A percentile compares a stretch with the other conserved stretches of the same genome.
Evolutionary conservation across 106 monocot species (phyloP).

Genomic region (Allium fistulosum): DNA sequence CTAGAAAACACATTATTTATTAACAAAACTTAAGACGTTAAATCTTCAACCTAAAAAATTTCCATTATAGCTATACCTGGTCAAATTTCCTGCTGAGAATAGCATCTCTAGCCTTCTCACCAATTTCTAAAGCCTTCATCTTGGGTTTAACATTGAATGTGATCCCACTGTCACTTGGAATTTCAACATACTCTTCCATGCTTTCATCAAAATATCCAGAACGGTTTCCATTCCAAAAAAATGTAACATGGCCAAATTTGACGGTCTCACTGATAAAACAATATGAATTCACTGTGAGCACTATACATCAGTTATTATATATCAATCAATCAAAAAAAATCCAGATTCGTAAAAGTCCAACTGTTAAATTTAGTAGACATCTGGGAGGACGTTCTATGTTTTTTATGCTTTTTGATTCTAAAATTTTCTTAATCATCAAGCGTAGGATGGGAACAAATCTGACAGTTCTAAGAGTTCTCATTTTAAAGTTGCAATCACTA

Average conservation of each 20-base stretch:
- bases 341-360: too few species aligned
- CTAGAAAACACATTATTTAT: not conserved
- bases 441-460: too few species aligned
- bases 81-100: constrained; percentile 77
- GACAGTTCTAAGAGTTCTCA: too few species aligned
- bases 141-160: constrained; percentile 83
- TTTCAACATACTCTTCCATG: constrained; percentile 84
- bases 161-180: constrained; percentile 86
- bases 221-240: constrained; percentile 96
- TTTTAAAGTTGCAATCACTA: too few species aligned
- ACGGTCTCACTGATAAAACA: constrained; percentile 11
- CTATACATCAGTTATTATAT: not conserved
- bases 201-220: constrained; percentile 70
- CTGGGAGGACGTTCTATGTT: too few species aligned
- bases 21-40: not conserved
- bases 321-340: too few species aligned
- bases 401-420: too few species aligned
- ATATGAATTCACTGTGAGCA: not conserved
- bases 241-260: constrained; percentile 94
- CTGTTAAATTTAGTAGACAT: too few species aligned
- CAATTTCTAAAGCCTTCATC: constrained; percentile 88
- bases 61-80: constrained; percentile 36
- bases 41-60: not conserved
- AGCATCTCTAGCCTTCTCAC: constrained; percentile 76
- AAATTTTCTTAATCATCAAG: too few species aligned